Percentiles rank a stretch among this genome's conserved stretches.
phyloP scores from a whole-genome alignment of 306 rosid species.

The Urtica urens region DNA sequence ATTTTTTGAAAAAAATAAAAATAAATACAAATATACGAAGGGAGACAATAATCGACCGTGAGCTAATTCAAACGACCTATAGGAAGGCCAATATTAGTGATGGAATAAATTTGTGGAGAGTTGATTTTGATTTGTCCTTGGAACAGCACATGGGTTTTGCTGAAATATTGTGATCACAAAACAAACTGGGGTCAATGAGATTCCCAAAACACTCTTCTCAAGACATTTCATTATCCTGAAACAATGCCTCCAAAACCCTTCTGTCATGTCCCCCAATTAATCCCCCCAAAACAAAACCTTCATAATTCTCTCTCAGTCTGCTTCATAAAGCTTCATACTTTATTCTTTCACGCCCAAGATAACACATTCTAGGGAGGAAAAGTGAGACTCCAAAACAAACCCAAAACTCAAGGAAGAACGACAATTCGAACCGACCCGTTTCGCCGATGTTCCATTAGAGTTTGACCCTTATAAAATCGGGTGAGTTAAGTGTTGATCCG shows the following conservation, averaged over 20 bases:
- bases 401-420: too few species aligned
- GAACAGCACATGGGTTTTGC: constrained; percentile 43
- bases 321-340: too few species aligned
- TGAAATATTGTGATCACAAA: constrained; percentile 9
- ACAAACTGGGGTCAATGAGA: constrained; percentile 30
- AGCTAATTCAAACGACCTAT: constrained; percentile 8
- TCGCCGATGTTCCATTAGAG: too few species aligned
- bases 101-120: constrained; percentile 10
- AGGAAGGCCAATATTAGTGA: constrained; percentile 8
- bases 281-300: neutral
- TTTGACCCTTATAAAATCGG: too few species aligned
- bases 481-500: too few species aligned
- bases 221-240: constrained; percentile 23
- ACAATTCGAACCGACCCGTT: too few species aligned
- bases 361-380: too few species aligned
- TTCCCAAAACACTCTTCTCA: constrained; percentile 38
- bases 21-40: neutral
- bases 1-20: too few species aligned
- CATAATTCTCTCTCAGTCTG: neutral
- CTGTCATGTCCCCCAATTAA: constrained; percentile 11
- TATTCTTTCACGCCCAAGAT: too few species aligned
- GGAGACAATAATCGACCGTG: neutral
- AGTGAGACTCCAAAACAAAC: too few species aligned
- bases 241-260: constrained; percentile 18
- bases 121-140: constrained; percentile 25